These are phyloP conservation scores for Schwanniomyces pseudopolymorphus DNA, from an alignment of 805 yeast genomes.

Conservation along the genomic window DNA sequence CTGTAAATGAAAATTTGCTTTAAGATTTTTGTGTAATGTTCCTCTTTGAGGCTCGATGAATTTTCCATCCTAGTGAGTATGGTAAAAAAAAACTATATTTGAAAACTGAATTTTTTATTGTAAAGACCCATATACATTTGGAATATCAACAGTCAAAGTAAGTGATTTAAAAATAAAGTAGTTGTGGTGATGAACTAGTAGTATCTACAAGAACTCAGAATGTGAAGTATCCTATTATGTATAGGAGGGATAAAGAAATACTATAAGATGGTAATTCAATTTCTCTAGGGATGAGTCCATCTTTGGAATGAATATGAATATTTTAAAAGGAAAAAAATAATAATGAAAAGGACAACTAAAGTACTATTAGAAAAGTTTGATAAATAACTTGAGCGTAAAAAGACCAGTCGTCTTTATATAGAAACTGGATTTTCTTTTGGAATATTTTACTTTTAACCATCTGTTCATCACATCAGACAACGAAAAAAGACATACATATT, in stretches of 20 bases:
- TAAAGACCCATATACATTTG: conserved; percentile 5
- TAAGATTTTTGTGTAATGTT: neutral
- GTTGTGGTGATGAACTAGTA: conserved; percentile 1
- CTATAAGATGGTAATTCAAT: no score
- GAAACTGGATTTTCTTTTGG: no score
- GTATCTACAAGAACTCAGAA: neutral
- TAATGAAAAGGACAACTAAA: no score
- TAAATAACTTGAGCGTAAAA: no score
- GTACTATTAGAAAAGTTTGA: no score
- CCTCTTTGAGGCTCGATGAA: neutral
- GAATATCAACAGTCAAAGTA: conserved; percentile 8
- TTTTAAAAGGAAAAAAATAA: no score
- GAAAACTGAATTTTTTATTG: conserved; percentile 3
- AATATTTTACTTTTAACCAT: no score
- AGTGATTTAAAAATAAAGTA: conserved; percentile 1
- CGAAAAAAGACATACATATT: neutral
- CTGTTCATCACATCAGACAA: neutral
- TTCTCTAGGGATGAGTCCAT: no score
- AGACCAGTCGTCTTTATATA: no score
- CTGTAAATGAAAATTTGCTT: neutral
- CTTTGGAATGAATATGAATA: no score
- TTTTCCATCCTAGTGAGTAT: neutral
- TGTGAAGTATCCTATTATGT: no score
- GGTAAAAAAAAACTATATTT: conserved; percentile 2
- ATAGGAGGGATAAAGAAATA: neutral